phyloP scores from a whole-genome alignment of 148 eudicot genomes.

The Chenopodium berlandieri region DNA sequence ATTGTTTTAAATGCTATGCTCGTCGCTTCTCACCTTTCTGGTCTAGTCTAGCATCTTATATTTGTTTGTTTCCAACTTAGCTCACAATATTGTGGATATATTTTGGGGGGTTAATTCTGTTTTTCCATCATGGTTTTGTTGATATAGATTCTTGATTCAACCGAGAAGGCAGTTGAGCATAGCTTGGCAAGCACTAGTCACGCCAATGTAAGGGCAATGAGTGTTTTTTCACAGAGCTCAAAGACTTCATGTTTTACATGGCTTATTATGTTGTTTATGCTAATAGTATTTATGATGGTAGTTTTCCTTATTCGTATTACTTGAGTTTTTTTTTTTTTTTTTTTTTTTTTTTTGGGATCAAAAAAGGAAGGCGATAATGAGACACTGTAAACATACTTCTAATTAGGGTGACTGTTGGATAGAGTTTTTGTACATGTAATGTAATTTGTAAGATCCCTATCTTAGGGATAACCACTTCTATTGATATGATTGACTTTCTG shows the following conservation, averaged over 20 bases:
- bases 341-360: no score
- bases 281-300: constrained; percentile 75
- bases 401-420: no score
- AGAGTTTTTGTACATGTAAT: no score
- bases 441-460: no score
- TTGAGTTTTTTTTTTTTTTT: constrained; percentile 18
- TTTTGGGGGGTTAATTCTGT: neutral
- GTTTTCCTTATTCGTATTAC: constrained; percentile 86
- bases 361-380: no score
- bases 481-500: no score
- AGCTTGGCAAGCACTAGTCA: constrained; percentile 92
- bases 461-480: no score
- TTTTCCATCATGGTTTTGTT: neutral
- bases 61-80: neutral
- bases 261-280: constrained; percentile 73
- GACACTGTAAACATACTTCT: no score
- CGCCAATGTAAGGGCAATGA: constrained; percentile 60
- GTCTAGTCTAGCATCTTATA: no score
- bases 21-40: neutral
- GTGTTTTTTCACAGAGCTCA: constrained; percentile 57
- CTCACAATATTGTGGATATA: neutral
- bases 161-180: constrained; percentile 85
- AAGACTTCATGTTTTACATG: constrained; percentile 85
- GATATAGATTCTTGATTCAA: constrained; percentile 82
- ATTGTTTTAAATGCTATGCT: neutral